Evolutionary conservation across 495 filamentous ascomycete genomes (phyloP).

Genomic region (Trichoderma reesei): DNA sequence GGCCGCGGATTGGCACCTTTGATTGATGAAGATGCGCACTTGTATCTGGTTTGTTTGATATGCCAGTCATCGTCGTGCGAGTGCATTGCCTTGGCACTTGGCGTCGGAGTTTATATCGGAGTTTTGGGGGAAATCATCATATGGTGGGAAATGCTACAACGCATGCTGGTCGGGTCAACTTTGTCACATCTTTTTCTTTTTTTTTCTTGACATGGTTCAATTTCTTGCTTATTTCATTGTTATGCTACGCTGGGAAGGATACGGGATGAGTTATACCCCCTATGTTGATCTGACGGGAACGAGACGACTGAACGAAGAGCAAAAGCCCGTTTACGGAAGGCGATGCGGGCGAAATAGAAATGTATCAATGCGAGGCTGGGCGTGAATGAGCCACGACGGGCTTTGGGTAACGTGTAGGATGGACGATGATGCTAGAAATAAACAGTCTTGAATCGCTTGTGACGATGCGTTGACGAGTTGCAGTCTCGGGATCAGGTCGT

Average conservation of each 20-base stretch:
- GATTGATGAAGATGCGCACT: neutral
- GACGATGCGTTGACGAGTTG: no score
- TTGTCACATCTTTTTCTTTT: neutral
- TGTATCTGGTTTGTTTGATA: neutral
- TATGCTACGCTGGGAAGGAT: neutral
- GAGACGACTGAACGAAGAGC: conserved; percentile 5
- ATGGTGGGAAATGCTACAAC: neutral
- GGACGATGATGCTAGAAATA: neutral
- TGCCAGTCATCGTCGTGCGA: neutral
- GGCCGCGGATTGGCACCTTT: conserved; percentile 27
- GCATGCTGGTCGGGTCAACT: neutral
- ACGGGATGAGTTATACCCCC: conserved; percentile 5
- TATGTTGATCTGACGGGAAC: conserved; percentile 4
- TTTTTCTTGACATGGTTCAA: neutral
- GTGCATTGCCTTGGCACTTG: neutral
- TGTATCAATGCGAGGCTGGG: neutral
- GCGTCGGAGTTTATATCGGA: neutral
- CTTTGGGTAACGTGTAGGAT: neutral
- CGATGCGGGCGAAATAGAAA: neutral
- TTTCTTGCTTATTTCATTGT: neutral
- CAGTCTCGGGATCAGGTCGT: no score
- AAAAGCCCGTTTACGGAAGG: neutral
- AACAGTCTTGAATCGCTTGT: neutral
- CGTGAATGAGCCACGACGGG: neutral
- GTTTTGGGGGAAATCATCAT: neutral